Evolutionary conservation across 352 stramenopile species (phyloP).

Genomic region (Phytophthora citricola): DNA sequence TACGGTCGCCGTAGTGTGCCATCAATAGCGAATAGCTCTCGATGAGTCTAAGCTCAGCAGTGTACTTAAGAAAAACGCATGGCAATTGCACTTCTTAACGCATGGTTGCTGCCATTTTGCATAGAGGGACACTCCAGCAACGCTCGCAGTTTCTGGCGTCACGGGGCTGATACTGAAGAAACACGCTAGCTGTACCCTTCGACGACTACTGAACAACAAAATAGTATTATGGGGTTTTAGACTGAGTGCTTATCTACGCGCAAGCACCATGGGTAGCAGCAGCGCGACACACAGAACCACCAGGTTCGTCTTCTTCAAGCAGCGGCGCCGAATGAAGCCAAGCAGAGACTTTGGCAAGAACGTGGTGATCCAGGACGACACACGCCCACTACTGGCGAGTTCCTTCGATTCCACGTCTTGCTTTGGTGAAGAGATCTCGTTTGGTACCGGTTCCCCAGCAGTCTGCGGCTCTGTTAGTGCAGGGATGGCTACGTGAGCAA

Average conservation of each 20-base stretch:
- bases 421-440: neutral
- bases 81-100: too few species aligned
- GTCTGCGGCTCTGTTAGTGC: constrained; percentile 4
- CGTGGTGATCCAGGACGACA: constrained; percentile 28
- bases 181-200: neutral
- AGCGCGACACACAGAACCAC: constrained; percentile 47
- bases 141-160: constrained; percentile 11
- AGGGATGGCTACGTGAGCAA: constrained; percentile 10
- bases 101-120: neutral
- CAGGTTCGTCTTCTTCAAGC: constrained; percentile 48
- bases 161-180: neutral
- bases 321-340: constrained; percentile 40
- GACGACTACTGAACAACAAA: constrained; percentile 15
- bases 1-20: neutral
- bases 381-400: constrained; percentile 6
- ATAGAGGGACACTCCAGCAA: constrained; percentile 3
- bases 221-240: constrained; percentile 27
- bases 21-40: neutral
- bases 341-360: constrained; percentile 42
- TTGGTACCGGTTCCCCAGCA: neutral
- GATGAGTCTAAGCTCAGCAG: neutral
- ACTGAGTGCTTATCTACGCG: constrained; percentile 31
- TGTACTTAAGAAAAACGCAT: neutral
- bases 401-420: constrained; percentile 11
- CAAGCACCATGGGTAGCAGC: constrained; percentile 43